Base-by-base conservation (phyloP, 2,329 filamentous ascomycete genomes). In the Talaromyces islandicus region DNA sequence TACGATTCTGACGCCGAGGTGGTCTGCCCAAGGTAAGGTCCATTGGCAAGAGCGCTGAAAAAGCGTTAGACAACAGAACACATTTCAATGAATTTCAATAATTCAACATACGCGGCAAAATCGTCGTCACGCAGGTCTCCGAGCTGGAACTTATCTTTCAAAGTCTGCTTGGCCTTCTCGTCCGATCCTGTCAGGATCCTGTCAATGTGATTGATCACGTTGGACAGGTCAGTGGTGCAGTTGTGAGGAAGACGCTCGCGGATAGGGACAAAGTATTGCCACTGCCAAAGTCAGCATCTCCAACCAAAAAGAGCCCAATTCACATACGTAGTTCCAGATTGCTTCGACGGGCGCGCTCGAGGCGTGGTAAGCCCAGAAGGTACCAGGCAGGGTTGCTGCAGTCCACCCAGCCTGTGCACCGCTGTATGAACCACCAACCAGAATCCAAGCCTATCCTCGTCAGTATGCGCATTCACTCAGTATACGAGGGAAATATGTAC, bases 351-450 rank as follows among this genome's bases (percentile, higher is more conserved):
- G 81, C 0, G 79, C 84, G 67, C 80, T 82, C 30, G 80, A 82
- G 3, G 83, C 74, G 68, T 84, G 82, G 63, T 85, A 85, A 1
- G 83, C 83, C 83, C 83, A 86, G 70, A 84, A 83, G 0, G 82
- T 85, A 7, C 81, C 83, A 0, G 83, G 82, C 1, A 77, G 71
- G 2, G 80, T 71, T 12, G 78, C 79, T 38, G 80, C 80, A 2
- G 78, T 82, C 83, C 83, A 85, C 0, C 82, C 83, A 1, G 82
- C 69, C 17, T 86, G 71, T 5, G 82, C 81, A 46, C 83, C 84
- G 32, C 77, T 78, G 67, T 86, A 86, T 0, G 81, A 84, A 29
- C 82, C 83, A 14, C 84, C 84, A 7, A 76, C 73, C 53, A 82
- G 73, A 5, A 86, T 76, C 83, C 84, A 86, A 2, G 84, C 83